Conservation (phyloP, 768 basidiomycete species). For the Cystobasidium tubakii region DNA sequence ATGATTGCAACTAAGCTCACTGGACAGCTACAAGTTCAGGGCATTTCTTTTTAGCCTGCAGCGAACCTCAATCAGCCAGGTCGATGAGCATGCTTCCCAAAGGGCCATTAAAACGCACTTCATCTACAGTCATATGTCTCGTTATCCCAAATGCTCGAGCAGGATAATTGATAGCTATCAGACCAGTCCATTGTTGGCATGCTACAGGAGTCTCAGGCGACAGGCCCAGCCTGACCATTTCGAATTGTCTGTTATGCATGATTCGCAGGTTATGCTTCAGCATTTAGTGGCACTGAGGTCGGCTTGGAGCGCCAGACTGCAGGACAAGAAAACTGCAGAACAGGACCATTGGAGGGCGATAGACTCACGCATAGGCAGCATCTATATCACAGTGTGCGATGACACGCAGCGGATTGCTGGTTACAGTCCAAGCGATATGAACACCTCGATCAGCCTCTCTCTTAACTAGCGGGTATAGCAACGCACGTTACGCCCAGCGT, state of each 20-base stretch:
- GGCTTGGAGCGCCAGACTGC: not conserved
- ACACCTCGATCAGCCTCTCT: not conserved
- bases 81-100: not conserved
- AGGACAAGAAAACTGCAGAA: not conserved
- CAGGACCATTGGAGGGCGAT: slow-evolving; percentile 42
- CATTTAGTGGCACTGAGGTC: not conserved
- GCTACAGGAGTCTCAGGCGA: slow-evolving; percentile 59
- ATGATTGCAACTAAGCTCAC: not conserved
- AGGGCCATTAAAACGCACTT: slow-evolving; percentile 31
- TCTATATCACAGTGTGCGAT: slow-evolving; percentile 79
- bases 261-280: not conserved
- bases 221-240: slow-evolving; percentile 45
- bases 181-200: slow-evolving; percentile 76
- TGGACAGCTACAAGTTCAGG: slow-evolving; percentile 63
- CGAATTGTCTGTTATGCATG: slow-evolving; percentile 44
- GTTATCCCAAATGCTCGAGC: slow-evolving; percentile 88
- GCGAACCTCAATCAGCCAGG: slow-evolving; percentile 7
- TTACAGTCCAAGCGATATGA: not conserved
- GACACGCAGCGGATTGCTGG: slow-evolving; percentile 65
- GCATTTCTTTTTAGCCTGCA: slow-evolving; percentile 67
- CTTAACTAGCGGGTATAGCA: not conserved
- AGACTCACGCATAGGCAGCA: slow-evolving; percentile 66
- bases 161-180: slow-evolving; percentile 94
- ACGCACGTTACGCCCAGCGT: slow-evolving; percentile 60
- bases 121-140: slow-evolving; percentile 66